phyloP scores from a whole-genome alignment of 2,329 filamentous ascomycete genomes.

The Zopfia rhizophila region DNA sequence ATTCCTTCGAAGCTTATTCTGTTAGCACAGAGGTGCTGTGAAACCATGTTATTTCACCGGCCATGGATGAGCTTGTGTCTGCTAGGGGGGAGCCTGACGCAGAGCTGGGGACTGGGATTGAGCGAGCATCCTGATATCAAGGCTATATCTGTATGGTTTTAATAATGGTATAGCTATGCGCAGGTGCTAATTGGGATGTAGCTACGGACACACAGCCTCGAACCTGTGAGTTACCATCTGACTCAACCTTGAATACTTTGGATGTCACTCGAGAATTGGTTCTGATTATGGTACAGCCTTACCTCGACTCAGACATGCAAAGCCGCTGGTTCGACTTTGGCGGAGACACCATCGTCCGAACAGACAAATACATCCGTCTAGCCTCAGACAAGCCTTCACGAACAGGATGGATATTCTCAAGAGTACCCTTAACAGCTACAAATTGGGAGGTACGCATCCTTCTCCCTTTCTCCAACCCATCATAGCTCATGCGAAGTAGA shows the following conservation, averaged over 20 bases:
- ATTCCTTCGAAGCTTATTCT: no score
- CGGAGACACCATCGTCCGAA: slow-evolving; percentile 86
- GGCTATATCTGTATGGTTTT: slow-evolving; percentile 69
- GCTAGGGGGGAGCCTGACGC: slow-evolving; percentile 48
- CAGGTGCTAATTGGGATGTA: slow-evolving; percentile 52
- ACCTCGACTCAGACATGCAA: slow-evolving; percentile 97
- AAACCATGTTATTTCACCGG: slow-evolving; percentile 46
- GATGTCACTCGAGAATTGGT: background rate
- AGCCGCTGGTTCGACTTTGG: slow-evolving; percentile 99
- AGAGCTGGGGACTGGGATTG: slow-evolving; percentile 42
- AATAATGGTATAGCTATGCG: slow-evolving; percentile 20
- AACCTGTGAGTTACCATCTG: slow-evolving; percentile 70
- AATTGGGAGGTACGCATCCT: slow-evolving; percentile 85
- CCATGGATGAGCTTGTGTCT: slow-evolving; percentile 50
- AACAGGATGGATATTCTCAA: slow-evolving; percentile 91
- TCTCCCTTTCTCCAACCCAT: slow-evolving; percentile 1
- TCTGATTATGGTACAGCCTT: slow-evolving; percentile 70
- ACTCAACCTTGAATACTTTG: slow-evolving; percentile 1
- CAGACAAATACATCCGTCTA: slow-evolving; percentile 86
- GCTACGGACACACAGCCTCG: slow-evolving; percentile 87
- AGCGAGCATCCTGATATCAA: slow-evolving; percentile 63
- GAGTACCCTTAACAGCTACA: slow-evolving; percentile 92
- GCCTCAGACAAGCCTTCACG: slow-evolving; percentile 91
- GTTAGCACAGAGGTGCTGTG: no score
- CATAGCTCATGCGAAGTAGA: slow-evolving; percentile 57